A percentile compares a stretch with the other conserved stretches of the same genome.
These are phyloP conservation scores for Phyllosticta citrichinensis DNA, from an alignment of 2,329 filamentous ascomycete species.

Conservation along the genomic window DNA sequence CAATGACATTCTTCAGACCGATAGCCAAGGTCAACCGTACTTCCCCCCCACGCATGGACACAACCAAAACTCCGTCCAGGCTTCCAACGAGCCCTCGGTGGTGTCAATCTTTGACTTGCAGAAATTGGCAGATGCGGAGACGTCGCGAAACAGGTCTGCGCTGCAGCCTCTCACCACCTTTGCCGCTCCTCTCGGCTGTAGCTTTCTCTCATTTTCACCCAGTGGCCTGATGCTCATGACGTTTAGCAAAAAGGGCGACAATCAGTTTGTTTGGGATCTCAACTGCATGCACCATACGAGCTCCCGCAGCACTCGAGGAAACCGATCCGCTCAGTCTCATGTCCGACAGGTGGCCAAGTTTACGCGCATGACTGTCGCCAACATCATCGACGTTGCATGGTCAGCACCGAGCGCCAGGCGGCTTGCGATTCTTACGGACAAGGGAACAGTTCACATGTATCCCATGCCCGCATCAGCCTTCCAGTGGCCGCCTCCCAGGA, in stretches of 20 bases:
- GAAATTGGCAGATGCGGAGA: constrained; percentile 39
- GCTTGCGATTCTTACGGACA: constrained; percentile 81
- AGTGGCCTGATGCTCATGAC: constrained; percentile 66
- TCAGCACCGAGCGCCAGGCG: constrained; percentile 70
- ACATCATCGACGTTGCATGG: constrained; percentile 86
- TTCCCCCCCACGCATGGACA: constrained; percentile 70
- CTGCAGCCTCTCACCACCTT: constrained; percentile 61
- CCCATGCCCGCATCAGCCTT: constrained; percentile 76
- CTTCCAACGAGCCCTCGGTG: constrained; percentile 56
- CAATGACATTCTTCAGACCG: constrained; percentile 13
- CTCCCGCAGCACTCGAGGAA: constrained; percentile 29
- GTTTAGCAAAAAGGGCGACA: constrained; percentile 73
- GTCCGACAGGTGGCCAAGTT: constrained; percentile 84
- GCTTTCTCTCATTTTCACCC: constrained; percentile 69
- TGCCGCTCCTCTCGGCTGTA: constrained; percentile 61
- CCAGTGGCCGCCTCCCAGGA: constrained; percentile 68
- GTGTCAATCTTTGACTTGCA: constrained; percentile 68
- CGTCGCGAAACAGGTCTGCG: constrained; percentile 39
- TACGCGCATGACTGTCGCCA: constrained; percentile 81
- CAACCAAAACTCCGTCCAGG: constrained; percentile 42
- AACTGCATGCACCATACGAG: constrained; percentile 42
- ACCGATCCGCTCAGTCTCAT: constrained; percentile 17
- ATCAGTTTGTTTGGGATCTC: constrained; percentile 73
- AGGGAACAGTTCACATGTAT: constrained; percentile 89
- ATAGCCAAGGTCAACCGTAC: constrained; percentile 33